Base-by-base conservation (phyloP, 192 early-diverging fungal genomes). In the Geosiphon pyriformis region DNA sequence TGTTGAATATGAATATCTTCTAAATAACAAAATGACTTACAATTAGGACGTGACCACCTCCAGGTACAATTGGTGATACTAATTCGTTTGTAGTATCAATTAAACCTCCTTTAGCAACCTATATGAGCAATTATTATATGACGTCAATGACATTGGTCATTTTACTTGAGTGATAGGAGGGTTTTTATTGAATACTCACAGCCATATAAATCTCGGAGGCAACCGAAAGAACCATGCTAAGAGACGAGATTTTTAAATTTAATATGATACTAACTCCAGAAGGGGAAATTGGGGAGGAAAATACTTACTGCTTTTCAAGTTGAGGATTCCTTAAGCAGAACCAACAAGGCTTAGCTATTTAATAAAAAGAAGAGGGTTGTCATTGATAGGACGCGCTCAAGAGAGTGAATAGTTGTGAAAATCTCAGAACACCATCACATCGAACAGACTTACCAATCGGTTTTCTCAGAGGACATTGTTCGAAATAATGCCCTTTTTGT, bases 261-360 rank as follows among this genome's bases (percentile, higher is more conserved):
- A 50, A 1, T n/a, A 11, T 33, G 2, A 51, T 23, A 49, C 29
- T 22, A 29, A 33, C 33, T 34, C 33, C 17, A 20, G 12, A 54
- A 32, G 31, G 2, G 17, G 46, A 22, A 47, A 2, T 47, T 27
- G 25, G 11, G 20, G 33, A 6, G 10, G 1, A 29, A 49, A 49
- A 23, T 2, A 62, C 53, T 23, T 56, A 67, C 65, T 96, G 93
- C 75, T 93, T 92, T 69, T 89, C 91, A 25, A 95, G 76, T 37
- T 89, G 86, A 1, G 95, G 94, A 67, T 93, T 95, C 0, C 92
- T 83, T 51, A 98, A 77, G 72, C 96, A 98, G 74, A 98, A 98
- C 96, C 96, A 98, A 76, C 96, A 98, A 3, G 86, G 79, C 68
- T 37, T 18, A 75, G 74, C 78, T 57, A 25, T 27, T 20, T 25